Evolutionary conservation across 2,329 filamentous ascomycete genomes (phyloP).

Genomic region (Ilyonectria sp.): DNA sequence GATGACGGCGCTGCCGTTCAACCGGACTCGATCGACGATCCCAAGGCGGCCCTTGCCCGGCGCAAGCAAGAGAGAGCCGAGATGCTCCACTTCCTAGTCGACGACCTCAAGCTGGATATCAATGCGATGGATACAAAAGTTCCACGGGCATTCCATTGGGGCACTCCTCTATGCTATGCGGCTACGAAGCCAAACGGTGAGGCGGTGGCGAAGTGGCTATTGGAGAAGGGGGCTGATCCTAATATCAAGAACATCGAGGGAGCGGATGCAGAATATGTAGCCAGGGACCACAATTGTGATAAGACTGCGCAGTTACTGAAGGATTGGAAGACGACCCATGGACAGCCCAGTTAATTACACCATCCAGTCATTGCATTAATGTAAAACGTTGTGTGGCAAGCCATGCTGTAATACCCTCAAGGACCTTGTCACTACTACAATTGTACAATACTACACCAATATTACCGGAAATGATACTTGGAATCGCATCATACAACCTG

Average conservation of each 20-base stretch:
- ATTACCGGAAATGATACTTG: too few species aligned
- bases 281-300: neutral
- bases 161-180: slow-evolving; percentile 14
- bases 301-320: neutral
- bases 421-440: too few species aligned
- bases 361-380: neutral
- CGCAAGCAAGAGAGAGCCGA: slow-evolving; percentile 4
- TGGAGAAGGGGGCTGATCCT: slow-evolving; percentile 11
- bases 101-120: slow-evolving; percentile 12
- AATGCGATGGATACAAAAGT: slow-evolving; percentile 10
- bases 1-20: neutral
- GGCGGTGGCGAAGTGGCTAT: slow-evolving; percentile 12
- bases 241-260: slow-evolving; percentile 10
- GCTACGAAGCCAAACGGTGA: neutral
- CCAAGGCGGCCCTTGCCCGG: neutral
- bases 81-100: slow-evolving; percentile 27
- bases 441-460: too few species aligned
- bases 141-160: neutral
- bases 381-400: too few species aligned
- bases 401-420: too few species aligned
- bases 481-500: too few species aligned
- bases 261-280: slow-evolving; percentile 2
- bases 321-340: slow-evolving; percentile 10
- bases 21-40: neutral
- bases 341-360: neutral